These are phyloP conservation scores for Albophoma yamanashiensis DNA, from an alignment of 2,329 filamentous ascomycete species.

Conservation along the genomic window DNA sequence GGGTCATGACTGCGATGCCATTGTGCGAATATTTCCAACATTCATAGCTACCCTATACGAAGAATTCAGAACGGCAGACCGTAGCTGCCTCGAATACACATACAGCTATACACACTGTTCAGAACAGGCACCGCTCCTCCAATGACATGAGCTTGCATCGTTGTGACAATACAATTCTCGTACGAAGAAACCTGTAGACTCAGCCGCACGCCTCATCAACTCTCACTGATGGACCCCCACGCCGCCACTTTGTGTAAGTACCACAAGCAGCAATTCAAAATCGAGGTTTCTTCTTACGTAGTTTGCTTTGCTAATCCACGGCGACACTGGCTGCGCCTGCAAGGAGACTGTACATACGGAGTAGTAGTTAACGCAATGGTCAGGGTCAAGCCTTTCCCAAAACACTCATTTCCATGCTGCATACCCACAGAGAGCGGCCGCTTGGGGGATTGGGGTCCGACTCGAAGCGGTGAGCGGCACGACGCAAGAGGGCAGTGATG, in stretches of 20 bases:
- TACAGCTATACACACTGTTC: background rate
- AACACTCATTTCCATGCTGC: background rate
- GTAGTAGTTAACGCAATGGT: background rate
- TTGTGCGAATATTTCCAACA: background rate
- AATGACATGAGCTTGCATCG: background rate
- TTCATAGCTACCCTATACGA: background rate
- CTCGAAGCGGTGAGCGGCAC: background rate
- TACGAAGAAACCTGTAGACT: background rate
- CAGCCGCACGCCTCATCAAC: background rate
- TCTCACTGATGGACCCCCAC: background rate
- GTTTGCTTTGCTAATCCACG: background rate
- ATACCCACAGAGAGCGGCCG: background rate
- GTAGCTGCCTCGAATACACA: background rate
- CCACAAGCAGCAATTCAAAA: background rate
- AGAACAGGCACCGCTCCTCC: background rate
- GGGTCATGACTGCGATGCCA: background rate
- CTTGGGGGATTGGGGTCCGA: background rate
- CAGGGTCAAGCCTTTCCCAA: background rate
- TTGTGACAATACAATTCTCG: background rate
- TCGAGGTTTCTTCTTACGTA: background rate
- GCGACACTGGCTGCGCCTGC: background rate
- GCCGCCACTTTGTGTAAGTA: background rate
- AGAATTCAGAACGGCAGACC: background rate
- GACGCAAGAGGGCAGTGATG: background rate
- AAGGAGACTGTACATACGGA: background rate